These are phyloP conservation scores for Metschnikowia borealis DNA, from an alignment of 805 yeast species.

Conservation along the genomic window DNA sequence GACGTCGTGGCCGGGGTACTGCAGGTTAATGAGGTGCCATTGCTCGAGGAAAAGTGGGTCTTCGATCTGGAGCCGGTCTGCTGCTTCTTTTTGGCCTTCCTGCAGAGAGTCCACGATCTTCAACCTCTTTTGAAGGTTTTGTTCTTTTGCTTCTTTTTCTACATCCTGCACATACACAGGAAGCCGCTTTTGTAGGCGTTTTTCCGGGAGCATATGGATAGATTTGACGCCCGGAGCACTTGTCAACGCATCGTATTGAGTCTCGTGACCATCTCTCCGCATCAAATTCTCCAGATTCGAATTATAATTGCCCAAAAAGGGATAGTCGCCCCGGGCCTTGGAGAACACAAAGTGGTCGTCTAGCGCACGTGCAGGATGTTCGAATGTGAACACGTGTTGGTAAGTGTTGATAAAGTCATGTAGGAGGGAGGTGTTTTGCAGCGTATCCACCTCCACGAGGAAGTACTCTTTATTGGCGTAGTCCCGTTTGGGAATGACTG, in stretches of 20 bases:
- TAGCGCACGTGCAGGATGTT: conserved; percentile 60
- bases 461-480: conserved; percentile 54
- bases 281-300: conserved; percentile 25
- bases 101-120: conserved; percentile 49
- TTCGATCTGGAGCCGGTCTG: conserved; percentile 52
- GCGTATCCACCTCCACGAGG: conserved; percentile 51
- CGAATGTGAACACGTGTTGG: conserved; percentile 43
- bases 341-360: conserved; percentile 69
- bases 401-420: conserved; percentile 34
- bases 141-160: conserved; percentile 8
- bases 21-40: conserved; percentile 87
- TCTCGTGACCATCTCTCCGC: conserved; percentile 26
- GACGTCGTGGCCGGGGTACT: conserved; percentile 75
- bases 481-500: conserved; percentile 33
- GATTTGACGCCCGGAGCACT: conserved; percentile 36
- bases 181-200: conserved; percentile 49
- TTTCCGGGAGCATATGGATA: conserved; percentile 54
- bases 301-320: conserved; percentile 34
- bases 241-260: conserved; percentile 24
- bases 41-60: conserved; percentile 85
- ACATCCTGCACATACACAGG: conserved; percentile 43
- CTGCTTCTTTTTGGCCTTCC: conserved; percentile 43
- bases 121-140: conserved; percentile 4
- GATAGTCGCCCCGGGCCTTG: conserved; percentile 30
- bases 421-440: conserved; percentile 21